Base-by-base conservation (phyloP, 129 eudicot species). In the Pseudognaphalium luteoalbum region DNA sequence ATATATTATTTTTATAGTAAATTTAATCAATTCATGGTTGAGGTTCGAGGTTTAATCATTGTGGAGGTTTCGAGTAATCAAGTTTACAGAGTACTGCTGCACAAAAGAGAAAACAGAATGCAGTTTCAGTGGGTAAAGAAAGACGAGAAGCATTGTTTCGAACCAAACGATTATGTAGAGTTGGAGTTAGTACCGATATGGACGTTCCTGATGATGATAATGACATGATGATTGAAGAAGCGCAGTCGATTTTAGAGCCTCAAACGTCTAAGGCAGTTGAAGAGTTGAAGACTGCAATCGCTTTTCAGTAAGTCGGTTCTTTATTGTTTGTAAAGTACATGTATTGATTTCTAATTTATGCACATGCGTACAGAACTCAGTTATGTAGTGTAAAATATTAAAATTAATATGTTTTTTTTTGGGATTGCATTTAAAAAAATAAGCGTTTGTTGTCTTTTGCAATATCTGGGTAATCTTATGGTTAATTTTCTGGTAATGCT, bases 91-190 rank as follows among this genome's bases (percentile, higher is more conserved):
- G 73, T 78, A 86, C 74, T 73, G 99, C 97, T 59, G 88, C 89
- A 44, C 91, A 91, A 73, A 85, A 89, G 65, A 84, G 99, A 76
- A 86, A 88, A 57, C 97, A 91, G 71, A 75, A 89, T 83, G 99
- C 97, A 20, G 93, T 94, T 62, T 72, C 88, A 28, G 87, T 94
- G 51, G 88, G 91, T 22, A 94, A 85, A 81, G 99, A 94, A 83
- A 85, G 97, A 76, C 86, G 97, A 68, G 97, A 94, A 77, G 88
- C 97, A 10, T 73, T 94, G 69, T 78, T 94, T 66, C 82, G 99
- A 71, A 87, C 96, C 15, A 94, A 94, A 85, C 89, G 99, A 25
- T 76, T 91, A 47, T 91, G 99, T 78, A 80, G 97, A 79, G 96
- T 68, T 6, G 93, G 93, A 51, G 92, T 91, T 77, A 85, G 85